Conservation (phyloP, 768 basidiomycete species). For the Leccinum truebloodii region DNA sequence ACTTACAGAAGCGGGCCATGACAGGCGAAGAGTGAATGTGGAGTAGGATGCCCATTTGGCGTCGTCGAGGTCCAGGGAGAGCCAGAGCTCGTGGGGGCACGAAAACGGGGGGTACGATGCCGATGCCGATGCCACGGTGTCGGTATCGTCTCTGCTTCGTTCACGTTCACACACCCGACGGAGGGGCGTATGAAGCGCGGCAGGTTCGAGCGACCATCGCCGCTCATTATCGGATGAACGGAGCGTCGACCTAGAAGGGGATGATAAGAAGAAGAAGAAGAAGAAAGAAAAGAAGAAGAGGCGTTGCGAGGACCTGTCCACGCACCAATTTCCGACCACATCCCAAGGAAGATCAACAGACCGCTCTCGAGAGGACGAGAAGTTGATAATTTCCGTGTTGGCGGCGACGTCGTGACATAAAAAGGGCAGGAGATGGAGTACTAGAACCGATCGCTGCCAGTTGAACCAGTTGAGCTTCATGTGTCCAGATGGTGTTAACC, state of each 20-base stretch:
- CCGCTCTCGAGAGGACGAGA: constrained; percentile 36
- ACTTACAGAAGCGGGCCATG: constrained; percentile 59
- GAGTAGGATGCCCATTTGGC: constrained; percentile 40
- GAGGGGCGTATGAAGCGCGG: constrained; percentile 40
- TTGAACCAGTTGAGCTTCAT: constrained; percentile 17
- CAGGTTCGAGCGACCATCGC: constrained; percentile 43
- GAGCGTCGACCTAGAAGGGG: constrained; percentile 42
- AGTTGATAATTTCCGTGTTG: constrained; percentile 71
- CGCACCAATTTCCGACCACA: constrained; percentile 33
- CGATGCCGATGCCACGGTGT: not conserved
- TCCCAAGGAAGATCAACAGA: constrained; percentile 18
- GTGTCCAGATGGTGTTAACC: not conserved
- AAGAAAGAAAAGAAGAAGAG: not conserved
- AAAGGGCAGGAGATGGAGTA: constrained; percentile 13
- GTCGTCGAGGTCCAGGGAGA: constrained; percentile 46
- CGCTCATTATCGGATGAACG: constrained; percentile 33
- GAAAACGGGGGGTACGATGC: constrained; percentile 9
- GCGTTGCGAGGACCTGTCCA: not conserved
- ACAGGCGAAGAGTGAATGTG: constrained; percentile 53
- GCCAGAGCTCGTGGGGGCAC: constrained; percentile 50
- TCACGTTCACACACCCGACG: constrained; percentile 37
- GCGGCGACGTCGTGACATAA: constrained; percentile 37
- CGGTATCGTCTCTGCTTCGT: constrained; percentile 1
- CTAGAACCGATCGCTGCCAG: constrained; percentile 14
- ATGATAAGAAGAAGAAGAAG: not conserved